A percentile compares a stretch with the other conserved stretches of the same genome.
These are phyloP conservation scores for Breynia disticha DNA, from an alignment of 441 rosid genomes.

Conservation along the genomic window DNA sequence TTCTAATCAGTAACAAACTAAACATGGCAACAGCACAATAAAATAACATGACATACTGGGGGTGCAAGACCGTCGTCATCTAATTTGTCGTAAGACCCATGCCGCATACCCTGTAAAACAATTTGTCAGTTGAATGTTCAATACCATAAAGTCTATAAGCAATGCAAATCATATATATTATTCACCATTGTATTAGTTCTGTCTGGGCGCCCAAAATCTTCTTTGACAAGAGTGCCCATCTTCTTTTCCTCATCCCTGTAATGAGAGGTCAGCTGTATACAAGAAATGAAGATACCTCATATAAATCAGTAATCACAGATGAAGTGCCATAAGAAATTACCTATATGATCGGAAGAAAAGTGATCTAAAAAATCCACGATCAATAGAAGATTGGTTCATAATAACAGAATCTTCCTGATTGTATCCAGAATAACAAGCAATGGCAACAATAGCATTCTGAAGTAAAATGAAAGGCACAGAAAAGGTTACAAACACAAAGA, in stretches of 20 bases:
- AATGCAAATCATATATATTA: conserved; percentile 2
- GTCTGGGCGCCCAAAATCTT: conserved; percentile 96
- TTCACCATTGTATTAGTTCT: conserved; percentile 83
- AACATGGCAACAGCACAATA: neutral
- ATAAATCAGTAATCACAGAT: neutral
- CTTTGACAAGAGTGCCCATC: conserved; percentile 99
- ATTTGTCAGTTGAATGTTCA: conserved; percentile 14
- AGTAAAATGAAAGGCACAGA: conserved; percentile 10
- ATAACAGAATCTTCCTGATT: conserved; percentile 99
- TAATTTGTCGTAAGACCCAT: conserved; percentile 95
- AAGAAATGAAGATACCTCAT: conserved; percentile 9
- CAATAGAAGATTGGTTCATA: conserved; percentile 96
- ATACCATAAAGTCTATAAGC: conserved; percentile 6
- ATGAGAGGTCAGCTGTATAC: conserved; percentile 10
- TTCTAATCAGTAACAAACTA: neutral
- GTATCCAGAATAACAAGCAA: conserved; percentile 96
- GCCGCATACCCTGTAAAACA: conserved; percentile 84
- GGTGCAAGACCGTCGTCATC: conserved; percentile 99
- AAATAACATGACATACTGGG: conserved; percentile 49
- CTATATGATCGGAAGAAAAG: conserved; percentile 93
- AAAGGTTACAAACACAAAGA: neutral
- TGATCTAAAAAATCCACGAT: conserved; percentile 95
- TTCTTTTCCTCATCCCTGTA: conserved; percentile 96
- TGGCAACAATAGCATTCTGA: conserved; percentile 96
- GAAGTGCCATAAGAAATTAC: conserved; percentile 24